Percentiles rank a stretch among this genome's conserved stretches.
Conservation (phyloP, 2,329 filamentous ascomycete genomes). For the Alternaria arborescens region DNA sequence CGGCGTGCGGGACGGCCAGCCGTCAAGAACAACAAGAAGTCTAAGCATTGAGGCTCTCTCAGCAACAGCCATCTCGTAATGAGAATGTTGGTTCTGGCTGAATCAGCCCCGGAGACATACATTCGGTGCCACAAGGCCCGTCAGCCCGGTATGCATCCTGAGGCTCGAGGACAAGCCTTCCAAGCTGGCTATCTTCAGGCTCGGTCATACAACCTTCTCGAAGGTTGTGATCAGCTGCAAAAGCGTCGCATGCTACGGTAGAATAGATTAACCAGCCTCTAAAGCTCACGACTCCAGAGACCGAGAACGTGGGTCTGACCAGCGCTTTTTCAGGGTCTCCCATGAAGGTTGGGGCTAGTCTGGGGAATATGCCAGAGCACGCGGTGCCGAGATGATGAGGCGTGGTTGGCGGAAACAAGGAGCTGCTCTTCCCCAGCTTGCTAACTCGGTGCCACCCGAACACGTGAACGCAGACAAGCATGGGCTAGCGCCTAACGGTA, state of each 20-base stretch:
- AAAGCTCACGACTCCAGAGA: slow-evolving; percentile 18
- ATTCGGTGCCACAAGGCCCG: slow-evolving; percentile 10
- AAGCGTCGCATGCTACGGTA: slow-evolving; percentile 20
- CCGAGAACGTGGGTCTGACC: slow-evolving; percentile 13
- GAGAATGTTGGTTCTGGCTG: slow-evolving; percentile 1
- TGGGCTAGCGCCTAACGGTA: slow-evolving; percentile 9
- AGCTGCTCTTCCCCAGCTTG: slow-evolving; percentile 8
- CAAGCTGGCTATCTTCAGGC: slow-evolving; percentile 3
- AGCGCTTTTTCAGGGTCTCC: slow-evolving; percentile 8
- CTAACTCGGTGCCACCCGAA: neutral
- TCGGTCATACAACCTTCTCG: slow-evolving; percentile 12
- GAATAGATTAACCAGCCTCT: slow-evolving; percentile 29
- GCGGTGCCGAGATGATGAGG: slow-evolving; percentile 13
- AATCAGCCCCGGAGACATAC: neutral
- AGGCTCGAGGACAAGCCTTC: slow-evolving; percentile 13
- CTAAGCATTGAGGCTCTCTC: slow-evolving; percentile 10
- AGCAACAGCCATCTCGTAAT: slow-evolving; percentile 1
- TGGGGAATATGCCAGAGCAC: neutral
- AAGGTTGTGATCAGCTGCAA: slow-evolving; percentile 18
- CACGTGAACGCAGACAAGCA: slow-evolving; percentile 10
- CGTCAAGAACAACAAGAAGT: slow-evolving; percentile 14
- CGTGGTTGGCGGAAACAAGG: slow-evolving; percentile 15
- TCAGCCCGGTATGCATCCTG: slow-evolving; percentile 10
- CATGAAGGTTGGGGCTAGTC: slow-evolving; percentile 4
- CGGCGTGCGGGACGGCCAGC: slow-evolving; percentile 19